Evolutionary conservation across 352 stramenopile genomes (phyloP).

Genomic region (Hyaloperonospora brassicae): DNA sequence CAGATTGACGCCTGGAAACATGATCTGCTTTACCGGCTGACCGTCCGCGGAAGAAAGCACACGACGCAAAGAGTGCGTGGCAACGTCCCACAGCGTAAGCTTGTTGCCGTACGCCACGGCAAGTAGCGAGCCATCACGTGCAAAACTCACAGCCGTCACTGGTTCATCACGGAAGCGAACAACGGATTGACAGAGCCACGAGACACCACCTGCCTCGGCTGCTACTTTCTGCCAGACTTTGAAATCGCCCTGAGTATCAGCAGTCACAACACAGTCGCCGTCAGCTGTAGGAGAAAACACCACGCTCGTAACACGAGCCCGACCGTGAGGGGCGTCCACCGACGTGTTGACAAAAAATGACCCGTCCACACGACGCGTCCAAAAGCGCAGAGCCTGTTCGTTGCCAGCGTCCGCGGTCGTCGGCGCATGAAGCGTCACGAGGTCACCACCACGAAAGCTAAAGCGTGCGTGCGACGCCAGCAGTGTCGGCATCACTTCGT

Average conservation of each 20-base stretch:
- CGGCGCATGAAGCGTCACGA: constrained; percentile 54
- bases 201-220: constrained; percentile 7
- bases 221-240: constrained; percentile 66
- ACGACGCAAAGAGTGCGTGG: constrained; percentile 60
- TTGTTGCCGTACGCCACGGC: constrained; percentile 75
- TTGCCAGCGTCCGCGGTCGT: constrained; percentile 23
- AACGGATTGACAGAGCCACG: constrained; percentile 75
- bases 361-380: constrained; percentile 62
- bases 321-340: constrained; percentile 71
- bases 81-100: constrained; percentile 81
- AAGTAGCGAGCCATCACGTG: constrained; percentile 71
- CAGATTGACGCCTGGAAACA: constrained; percentile 50
- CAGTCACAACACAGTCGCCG: constrained; percentile 49
- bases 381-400: constrained; percentile 68
- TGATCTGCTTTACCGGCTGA: constrained; percentile 38
- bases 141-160: constrained; percentile 64
- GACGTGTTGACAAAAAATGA: constrained; percentile 77
- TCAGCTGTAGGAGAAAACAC: constrained; percentile 41
- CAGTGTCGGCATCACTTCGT: constrained; percentile 48
- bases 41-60: constrained; percentile 67
- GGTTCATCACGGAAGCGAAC: constrained; percentile 63
- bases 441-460: constrained; percentile 36
- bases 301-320: constrained; percentile 38
- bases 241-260: constrained; percentile 63
- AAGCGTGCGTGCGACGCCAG: constrained; percentile 48